phyloP scores from a whole-genome alignment of 257 asterid genomes.

The Nicotiana attenuata region DNA sequence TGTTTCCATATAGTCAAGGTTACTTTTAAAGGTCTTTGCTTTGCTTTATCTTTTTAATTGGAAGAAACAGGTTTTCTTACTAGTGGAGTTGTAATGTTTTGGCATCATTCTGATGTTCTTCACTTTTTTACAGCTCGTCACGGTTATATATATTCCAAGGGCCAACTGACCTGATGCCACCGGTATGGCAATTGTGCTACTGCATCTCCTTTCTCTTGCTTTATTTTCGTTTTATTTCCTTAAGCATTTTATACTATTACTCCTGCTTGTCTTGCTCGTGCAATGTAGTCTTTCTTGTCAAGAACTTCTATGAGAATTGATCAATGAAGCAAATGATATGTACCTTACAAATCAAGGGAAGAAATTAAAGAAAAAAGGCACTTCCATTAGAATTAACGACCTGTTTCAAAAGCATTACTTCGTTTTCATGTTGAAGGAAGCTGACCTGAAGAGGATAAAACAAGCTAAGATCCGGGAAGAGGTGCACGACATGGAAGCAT shows the following conservation, averaged over 20 bases:
- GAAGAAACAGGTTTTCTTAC: neutral
- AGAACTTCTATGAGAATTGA: neutral
- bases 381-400: neutral
- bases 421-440: conserved; percentile 60
- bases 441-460: conserved; percentile 63
- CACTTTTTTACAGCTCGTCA: conserved; percentile 58
- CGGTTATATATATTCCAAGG: conserved; percentile 93
- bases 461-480: conserved; percentile 58
- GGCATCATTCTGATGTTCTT: conserved; percentile 2
- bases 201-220: neutral
- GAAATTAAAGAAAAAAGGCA: neutral
- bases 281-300: neutral
- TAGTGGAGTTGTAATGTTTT: neutral
- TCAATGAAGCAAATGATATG: neutral
- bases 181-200: conserved; percentile 41
- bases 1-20: neutral
- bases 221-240: neutral
- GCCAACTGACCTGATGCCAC: conserved; percentile 87
- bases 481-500: conserved; percentile 88
- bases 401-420: conserved; percentile 10
- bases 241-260: neutral
- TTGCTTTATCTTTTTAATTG: neutral
- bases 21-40: neutral
- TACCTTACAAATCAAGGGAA: neutral
- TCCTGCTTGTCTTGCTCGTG: neutral